phyloP scores from a whole-genome alignment of 1,139 yeast genomes.

The Meyerozyma elateridarum region DNA sequence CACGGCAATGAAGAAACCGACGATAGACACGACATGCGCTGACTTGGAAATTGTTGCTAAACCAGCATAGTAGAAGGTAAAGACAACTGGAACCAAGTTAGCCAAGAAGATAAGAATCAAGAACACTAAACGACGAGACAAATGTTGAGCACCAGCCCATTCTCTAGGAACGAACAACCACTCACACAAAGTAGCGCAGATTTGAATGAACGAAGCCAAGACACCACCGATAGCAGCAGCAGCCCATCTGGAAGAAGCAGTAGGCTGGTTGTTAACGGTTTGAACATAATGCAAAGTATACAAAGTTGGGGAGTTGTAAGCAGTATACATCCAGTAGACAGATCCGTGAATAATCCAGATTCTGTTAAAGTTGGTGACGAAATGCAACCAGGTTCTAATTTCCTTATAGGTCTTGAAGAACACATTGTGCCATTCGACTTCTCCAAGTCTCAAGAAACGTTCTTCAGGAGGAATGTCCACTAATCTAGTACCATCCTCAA shows the following conservation, averaged over 20 bases:
- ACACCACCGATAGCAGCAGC: conserved; percentile 91
- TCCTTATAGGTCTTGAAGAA: conserved; percentile 96
- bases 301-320: conserved; percentile 86
- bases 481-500: conserved; percentile 87
- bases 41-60: conserved; percentile 62
- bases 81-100: conserved; percentile 84
- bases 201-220: conserved; percentile 75
- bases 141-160: conserved; percentile 99
- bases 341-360: conserved; percentile 94
- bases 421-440: conserved; percentile 86
- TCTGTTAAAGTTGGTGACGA: conserved; percentile 94
- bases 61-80: conserved; percentile 81
- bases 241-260: conserved; percentile 88
- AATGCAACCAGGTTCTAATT: conserved; percentile 96
- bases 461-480: conserved; percentile 88
- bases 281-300: conserved; percentile 86
- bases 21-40: conserved; percentile 79
- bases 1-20: conserved; percentile 84
- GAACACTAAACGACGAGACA: conserved; percentile 81
- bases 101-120: conserved; percentile 59
- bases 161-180: conserved; percentile 97
- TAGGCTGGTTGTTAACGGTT: conserved; percentile 77
- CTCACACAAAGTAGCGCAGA: conserved; percentile 84
- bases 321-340: conserved; percentile 89
- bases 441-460: conserved; percentile 86